A percentile compares a stretch with the other conserved stretches of the same genome.
These are phyloP conservation scores for Didymellaceae sp. DNA, from an alignment of 2,329 filamentous ascomycete genomes.

Conservation along the genomic window DNA sequence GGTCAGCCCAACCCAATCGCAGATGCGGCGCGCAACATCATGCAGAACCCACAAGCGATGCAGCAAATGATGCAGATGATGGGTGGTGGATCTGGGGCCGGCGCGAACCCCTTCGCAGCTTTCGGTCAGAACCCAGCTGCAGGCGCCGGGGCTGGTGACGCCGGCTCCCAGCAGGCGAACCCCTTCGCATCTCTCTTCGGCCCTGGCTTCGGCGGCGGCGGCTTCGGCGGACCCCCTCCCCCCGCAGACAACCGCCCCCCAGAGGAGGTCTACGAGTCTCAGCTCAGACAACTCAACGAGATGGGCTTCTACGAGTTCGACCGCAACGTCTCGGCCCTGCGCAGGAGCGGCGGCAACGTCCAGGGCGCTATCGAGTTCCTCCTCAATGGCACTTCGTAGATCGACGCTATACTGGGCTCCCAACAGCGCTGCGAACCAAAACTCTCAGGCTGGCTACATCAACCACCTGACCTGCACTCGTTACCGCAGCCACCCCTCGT, in stretches of 20 bases:
- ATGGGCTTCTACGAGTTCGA: slow-evolving; percentile 99
- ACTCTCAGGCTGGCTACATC: no score
- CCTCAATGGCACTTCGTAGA: slow-evolving; percentile 42
- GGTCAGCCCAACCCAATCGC: slow-evolving; percentile 58
- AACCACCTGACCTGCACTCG: not conserved
- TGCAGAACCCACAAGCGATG: slow-evolving; percentile 66
- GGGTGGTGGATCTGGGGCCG: slow-evolving; percentile 54
- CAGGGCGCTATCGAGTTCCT: slow-evolving; percentile 87
- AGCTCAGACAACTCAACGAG: slow-evolving; percentile 91
- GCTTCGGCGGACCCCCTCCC: slow-evolving; percentile 44
- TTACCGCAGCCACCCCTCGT: not conserved
- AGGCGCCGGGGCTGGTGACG: slow-evolving; percentile 39
- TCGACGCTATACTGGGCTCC: slow-evolving; percentile 13
- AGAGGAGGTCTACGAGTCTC: slow-evolving; percentile 89
- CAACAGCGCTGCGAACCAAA: slow-evolving; percentile 10
- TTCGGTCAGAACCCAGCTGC: slow-evolving; percentile 52
- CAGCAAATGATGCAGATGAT: slow-evolving; percentile 61
- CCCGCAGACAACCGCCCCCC: slow-evolving; percentile 85
- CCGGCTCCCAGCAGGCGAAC: slow-evolving; percentile 34
- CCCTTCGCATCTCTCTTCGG: slow-evolving; percentile 54
- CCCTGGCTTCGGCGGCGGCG: slow-evolving; percentile 48
- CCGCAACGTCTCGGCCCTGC: slow-evolving; percentile 83
- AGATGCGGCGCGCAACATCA: slow-evolving; percentile 54
- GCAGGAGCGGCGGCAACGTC: slow-evolving; percentile 89
- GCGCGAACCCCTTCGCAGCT: slow-evolving; percentile 50